Base-by-base conservation (phyloP, 345 rosid species). In the Populus ilicifolia region DNA sequence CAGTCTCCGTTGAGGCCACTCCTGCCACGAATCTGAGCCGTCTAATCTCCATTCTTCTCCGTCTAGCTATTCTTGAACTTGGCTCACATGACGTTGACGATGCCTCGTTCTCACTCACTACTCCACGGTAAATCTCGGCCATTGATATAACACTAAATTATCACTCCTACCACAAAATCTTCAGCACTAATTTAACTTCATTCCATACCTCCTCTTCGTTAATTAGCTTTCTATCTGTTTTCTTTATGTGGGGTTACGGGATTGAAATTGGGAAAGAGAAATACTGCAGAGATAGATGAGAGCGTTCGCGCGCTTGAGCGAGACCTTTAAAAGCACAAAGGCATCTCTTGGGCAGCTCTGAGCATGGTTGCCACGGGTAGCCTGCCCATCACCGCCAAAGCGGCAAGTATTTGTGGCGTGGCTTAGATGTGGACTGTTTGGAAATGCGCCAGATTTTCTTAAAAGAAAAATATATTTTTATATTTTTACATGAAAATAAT, bases 41-140 rank as follows among this genome's bases (percentile, higher is more conserved):
- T 54, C 90, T 85, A 62, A 88, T 84, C 78, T 91, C 94, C 88
- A 90, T 90, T 74, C 93, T 84, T 75, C 93, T 79, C 67, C 93
- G 86, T 81, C 97, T 86, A 9, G 89, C 86, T 0, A 83, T 88
- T 56, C 88, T 85, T 3, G 90, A 75, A 66, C 82, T 83, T n/a
- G 83, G 41, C 71, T 83, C 81, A 66, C 85, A 77, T 74, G 71
- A 67, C 75, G 77, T 17, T 13, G 86, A 13, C 9, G 74, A 36
- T 6, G 80, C 61, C 52, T 87, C 84, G 30, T 78, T 78, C 41
- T 85, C 92, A 76, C 82, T 88, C 50, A 80, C 87, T 62, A 88
- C 84, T 6, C 88, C 94, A 54, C 85, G 83, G 75, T 86, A 91
- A 33, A 91, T 87, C 79, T 89, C 95, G 41, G 89, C 90, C 97